Conservation (phyloP, 2,329 filamentous ascomycete genomes). For the Aspergillus hortae region DNA sequence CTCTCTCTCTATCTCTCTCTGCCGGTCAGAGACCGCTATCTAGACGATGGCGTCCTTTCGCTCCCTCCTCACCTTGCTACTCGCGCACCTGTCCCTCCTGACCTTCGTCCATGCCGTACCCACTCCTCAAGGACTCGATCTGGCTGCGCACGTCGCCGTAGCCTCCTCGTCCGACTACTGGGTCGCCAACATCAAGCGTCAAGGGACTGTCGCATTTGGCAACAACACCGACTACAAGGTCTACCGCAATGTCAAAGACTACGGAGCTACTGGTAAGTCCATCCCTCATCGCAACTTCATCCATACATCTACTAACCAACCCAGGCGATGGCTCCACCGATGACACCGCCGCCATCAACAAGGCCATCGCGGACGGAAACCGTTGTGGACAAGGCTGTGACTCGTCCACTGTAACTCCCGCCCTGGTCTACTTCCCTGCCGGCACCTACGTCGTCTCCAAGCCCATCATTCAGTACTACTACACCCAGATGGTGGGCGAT, state of each 20-base stretch:
- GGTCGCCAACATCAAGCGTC: slow-evolving; percentile 65
- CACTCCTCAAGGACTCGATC: slow-evolving; percentile 15
- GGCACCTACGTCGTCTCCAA: slow-evolving; percentile 79
- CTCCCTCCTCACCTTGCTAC: slow-evolving; percentile 22
- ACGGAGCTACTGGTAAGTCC: slow-evolving; percentile 64
- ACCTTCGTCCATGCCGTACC: slow-evolving; percentile 32
- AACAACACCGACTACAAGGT: slow-evolving; percentile 59
- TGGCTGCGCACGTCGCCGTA: slow-evolving; percentile 10
- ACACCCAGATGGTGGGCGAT: slow-evolving; percentile 89
- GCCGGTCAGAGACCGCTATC: slow-evolving; percentile 27
- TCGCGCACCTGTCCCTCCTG: slow-evolving; percentile 31
- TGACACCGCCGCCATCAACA: slow-evolving; percentile 85
- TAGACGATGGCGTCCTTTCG: slow-evolving; percentile 24
- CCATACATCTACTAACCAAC: slow-evolving; percentile 16
- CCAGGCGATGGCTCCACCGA: slow-evolving; percentile 66
- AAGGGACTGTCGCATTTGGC: slow-evolving; percentile 66
- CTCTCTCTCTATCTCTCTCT: slow-evolving; percentile 18
- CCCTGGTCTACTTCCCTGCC: slow-evolving; percentile 85
- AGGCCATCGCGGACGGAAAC: slow-evolving; percentile 69
- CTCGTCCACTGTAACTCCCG: slow-evolving; percentile 77
- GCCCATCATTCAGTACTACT: slow-evolving; percentile 83
- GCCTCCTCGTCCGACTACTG: slow-evolving; percentile 58
- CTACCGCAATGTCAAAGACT: slow-evolving; percentile 74
- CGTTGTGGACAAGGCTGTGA: slow-evolving; percentile 81
- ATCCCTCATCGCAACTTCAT: slow-evolving; percentile 14